Percentiles rank a stretch among this genome's conserved stretches.
These are phyloP conservation scores for Phytophthora cactorum DNA, from an alignment of 352 stramenopile genomes.

Conservation along the genomic window DNA sequence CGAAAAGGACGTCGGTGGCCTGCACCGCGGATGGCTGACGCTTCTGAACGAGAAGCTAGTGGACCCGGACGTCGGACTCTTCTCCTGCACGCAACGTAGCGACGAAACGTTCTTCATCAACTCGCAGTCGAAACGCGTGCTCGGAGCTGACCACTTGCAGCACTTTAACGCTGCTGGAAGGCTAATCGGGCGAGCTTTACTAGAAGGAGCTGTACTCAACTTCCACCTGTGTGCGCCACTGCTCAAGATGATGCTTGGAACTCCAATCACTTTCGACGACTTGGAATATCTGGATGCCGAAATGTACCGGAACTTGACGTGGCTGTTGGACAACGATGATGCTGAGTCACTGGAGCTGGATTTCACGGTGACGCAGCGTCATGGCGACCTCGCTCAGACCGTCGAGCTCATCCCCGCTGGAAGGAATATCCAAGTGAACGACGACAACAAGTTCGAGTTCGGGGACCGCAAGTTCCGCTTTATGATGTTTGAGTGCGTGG, in stretches of 20 bases:
- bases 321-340: conserved; percentile 66
- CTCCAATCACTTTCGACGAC: conserved; percentile 94
- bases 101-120: conserved; percentile 74
- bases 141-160: conserved; percentile 65
- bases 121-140: conserved; percentile 49
- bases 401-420: conserved; percentile 69
- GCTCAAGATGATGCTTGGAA: conserved; percentile 98
- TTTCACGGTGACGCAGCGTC: conserved; percentile 60
- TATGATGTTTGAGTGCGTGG: conserved; percentile 93
- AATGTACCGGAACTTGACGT: conserved; percentile 62
- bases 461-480: conserved; percentile 95
- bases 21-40: conserved; percentile 86
- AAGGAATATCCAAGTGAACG: conserved; percentile 88
- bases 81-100: conserved; percentile 55
- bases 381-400: conserved; percentile 18
- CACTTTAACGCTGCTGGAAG: conserved; percentile 63
- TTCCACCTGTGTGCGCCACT: conserved; percentile 95
- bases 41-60: conserved; percentile 66
- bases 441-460: conserved; percentile 96
- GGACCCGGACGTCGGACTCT: conserved; percentile 54
- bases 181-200: conserved; percentile 60
- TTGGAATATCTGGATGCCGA: conserved; percentile 86
- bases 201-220: conserved; percentile 93
- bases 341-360: conserved; percentile 57
- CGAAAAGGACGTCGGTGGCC: conserved; percentile 53